Evolutionary conservation across 2,329 filamentous ascomycete species (phyloP).

Genomic region (Stachybotrys chlorohalonatus): DNA sequence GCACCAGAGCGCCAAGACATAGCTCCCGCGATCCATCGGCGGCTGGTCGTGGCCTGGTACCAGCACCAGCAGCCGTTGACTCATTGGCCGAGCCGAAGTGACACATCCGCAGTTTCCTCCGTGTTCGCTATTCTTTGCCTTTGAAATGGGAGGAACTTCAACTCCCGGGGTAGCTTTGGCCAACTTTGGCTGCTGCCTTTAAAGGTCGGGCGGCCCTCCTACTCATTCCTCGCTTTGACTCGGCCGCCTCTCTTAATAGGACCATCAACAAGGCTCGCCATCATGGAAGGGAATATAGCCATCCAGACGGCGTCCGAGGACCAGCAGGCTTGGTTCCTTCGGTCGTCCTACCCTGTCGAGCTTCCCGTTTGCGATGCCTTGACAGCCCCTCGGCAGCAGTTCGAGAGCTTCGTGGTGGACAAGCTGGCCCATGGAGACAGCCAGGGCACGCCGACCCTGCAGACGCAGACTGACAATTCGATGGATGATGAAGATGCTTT

Average conservation of each 20-base stretch:
- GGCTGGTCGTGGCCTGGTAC: too few species aligned
- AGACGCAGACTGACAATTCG: not conserved
- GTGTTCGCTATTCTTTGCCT: not conserved
- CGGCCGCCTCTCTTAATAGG: too few species aligned
- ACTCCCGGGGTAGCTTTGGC: not conserved
- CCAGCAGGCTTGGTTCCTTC: constrained; percentile 27
- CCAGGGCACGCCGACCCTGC: not conserved
- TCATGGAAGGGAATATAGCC: not conserved
- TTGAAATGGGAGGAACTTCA: not conserved
- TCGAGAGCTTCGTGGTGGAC: constrained; percentile 19
- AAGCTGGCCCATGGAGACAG: constrained; percentile 12
- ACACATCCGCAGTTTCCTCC: not conserved
- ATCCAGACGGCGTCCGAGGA: constrained; percentile 12
- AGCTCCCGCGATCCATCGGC: too few species aligned
- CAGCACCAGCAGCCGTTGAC: not conserved
- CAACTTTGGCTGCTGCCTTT: not conserved
- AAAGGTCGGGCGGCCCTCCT: not conserved
- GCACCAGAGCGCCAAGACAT: too few species aligned
- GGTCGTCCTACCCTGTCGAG: constrained; percentile 25
- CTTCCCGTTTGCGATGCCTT: constrained; percentile 27
- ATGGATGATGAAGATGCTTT: constrained; percentile 7
- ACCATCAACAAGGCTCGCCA: not conserved
- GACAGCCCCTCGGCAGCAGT: constrained; percentile 19
- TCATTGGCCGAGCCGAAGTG: not conserved
- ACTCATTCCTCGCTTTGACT: too few species aligned